These are phyloP conservation scores for Rhododendron simsii DNA, from an alignment of 148 eudicot genomes.

Conservation along the genomic window DNA sequence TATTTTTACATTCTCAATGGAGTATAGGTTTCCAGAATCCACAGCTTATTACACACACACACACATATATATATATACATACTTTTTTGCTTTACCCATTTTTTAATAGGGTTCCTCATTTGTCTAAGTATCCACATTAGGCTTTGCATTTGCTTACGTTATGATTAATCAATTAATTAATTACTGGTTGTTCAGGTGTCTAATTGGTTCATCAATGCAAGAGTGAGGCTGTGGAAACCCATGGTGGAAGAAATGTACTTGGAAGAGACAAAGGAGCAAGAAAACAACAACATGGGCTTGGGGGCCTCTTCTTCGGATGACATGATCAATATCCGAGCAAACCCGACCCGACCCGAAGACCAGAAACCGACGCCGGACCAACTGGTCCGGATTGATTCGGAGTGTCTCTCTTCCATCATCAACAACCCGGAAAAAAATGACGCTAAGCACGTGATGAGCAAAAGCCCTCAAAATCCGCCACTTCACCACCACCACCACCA, in stretches of 20 bases:
- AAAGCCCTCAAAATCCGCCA: conserved; percentile 9
- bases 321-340: conserved; percentile 4
- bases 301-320: conserved; percentile 37
- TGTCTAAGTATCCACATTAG: background rate
- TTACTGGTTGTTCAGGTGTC: conserved; percentile 55
- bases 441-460: background rate
- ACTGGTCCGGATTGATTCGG: conserved; percentile 54
- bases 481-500: conserved; percentile 15
- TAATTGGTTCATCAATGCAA: conserved; percentile 97
- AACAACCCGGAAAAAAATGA: conserved; percentile 33
- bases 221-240: conserved; percentile 98
- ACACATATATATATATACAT: background rate
- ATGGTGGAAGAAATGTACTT: conserved; percentile 99
- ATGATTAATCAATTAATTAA: background rate
- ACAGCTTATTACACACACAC: background rate
- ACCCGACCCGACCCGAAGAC: conserved; percentile 27
- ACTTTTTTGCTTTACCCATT: background rate
- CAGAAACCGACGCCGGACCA: conserved; percentile 68
- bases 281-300: conserved; percentile 16
- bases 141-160: background rate
- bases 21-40: background rate
- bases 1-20: conserved; percentile 11
- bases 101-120: background rate
- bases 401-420: conserved; percentile 66
- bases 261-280: conserved; percentile 73